These are phyloP conservation scores for Globisporangium viniferum DNA, from an alignment of 352 stramenopile species.

Conservation along the genomic window DNA sequence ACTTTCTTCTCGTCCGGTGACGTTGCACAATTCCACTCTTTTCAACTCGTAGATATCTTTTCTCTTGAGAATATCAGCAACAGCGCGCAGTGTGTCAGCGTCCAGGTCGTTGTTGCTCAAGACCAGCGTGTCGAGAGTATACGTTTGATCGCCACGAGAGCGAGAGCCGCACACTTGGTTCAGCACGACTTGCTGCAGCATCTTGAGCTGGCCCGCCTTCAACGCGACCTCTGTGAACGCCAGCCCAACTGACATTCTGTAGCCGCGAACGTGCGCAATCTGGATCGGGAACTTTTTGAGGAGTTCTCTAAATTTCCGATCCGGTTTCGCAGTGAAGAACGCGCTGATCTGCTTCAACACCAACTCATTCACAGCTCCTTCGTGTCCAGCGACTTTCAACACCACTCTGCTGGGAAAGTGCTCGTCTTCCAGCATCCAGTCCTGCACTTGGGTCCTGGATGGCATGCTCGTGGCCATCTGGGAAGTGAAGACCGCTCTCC, in stretches of 20 bases:
- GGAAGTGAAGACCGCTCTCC: neutral
- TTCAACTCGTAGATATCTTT: conserved; percentile 1
- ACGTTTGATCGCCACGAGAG: neutral
- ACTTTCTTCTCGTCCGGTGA: neutral
- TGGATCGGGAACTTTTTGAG: neutral
- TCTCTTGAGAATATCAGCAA: neutral
- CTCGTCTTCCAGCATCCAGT: conserved; percentile 3
- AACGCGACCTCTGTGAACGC: neutral
- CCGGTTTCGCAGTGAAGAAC: conserved; percentile 1
- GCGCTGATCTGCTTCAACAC: neutral
- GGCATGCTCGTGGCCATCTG: neutral
- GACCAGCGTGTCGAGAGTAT: neutral
- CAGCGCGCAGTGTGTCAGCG: neutral
- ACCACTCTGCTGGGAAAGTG: neutral
- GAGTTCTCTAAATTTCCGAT: neutral
- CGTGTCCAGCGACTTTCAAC: neutral
- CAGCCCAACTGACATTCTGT: neutral
- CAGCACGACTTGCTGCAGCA: neutral
- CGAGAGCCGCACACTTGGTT: neutral
- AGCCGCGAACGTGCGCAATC: neutral
- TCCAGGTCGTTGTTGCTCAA: conserved; percentile 1
- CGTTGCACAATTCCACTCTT: neutral
- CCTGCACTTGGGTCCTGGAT: neutral
- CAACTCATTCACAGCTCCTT: neutral
- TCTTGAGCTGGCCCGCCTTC: neutral